Base-by-base conservation (phyloP, 139 green algal genomes). In the Volvox reticuliferus region DNA sequence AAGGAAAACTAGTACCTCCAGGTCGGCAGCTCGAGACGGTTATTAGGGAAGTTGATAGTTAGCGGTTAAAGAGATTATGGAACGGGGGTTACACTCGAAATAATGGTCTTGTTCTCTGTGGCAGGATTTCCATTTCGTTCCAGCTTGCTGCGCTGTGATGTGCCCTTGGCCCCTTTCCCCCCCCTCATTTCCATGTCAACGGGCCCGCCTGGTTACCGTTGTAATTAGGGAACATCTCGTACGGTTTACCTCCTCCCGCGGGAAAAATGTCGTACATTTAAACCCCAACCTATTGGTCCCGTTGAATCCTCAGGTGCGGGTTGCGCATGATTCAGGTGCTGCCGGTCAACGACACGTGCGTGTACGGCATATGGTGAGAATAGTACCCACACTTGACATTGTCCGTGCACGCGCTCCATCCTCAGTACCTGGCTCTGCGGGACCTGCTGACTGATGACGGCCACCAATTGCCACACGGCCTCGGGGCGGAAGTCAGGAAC, bases 321-420 rank as follows among this genome's bases (percentile, higher is more conserved):
- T 79, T 98, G 71, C 91, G 91, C 21, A 44, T 99, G 33, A 94
- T 98, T 22, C 98, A 99, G 94, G 87, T 99, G 73, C 96, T 99
- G 71, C 98, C 98, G 0, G 95, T 99, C 18, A 99, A 98, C 93
- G 98, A 99, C 95, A 99, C 98, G 14, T 95, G 89, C 33, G 98
- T 99, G 87, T 94, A 98, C 92, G 88, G 90, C 87, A 98, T 92
- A 77, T 99, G 96, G 96, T 97, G 96, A 93, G 98, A 99, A 94
- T 98, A 94, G 19, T 99, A 99, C 91, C 98, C 98, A 12, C 99
- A 99, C 95, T 97, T 91, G 91, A 96, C n/a, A n/a, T n/a, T n/a
- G n/a, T n/a, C n/a, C n/a, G n/a, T n/a, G n/a, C n/a, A n/a, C n/a
- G n/a, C n/a, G 28, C 94, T 99, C 80, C 98, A 99, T 93, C 98